A percentile compares a stretch with the other conserved stretches of the same genome.
These are phyloP conservation scores for Pulveroboletus frians DNA, from an alignment of 768 basidiomycete species.

Conservation along the genomic window DNA sequence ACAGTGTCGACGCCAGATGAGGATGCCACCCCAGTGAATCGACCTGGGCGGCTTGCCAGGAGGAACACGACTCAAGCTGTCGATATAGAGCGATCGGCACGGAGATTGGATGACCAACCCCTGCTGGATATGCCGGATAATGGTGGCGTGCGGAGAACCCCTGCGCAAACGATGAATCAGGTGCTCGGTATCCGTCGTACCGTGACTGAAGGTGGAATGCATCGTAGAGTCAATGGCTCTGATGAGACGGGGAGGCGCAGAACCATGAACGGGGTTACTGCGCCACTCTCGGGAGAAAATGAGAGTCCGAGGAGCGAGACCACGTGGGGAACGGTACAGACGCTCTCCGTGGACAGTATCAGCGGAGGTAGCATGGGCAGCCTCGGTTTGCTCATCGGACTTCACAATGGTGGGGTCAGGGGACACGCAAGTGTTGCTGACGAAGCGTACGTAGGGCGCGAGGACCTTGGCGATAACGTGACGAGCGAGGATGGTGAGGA, in stretches of 20 bases:
- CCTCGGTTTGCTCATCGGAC: constrained; percentile 27
- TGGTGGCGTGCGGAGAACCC: constrained; percentile 17
- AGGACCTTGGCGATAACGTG: constrained; percentile 7
- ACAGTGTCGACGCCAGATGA: constrained; percentile 28
- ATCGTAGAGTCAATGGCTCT: constrained; percentile 5
- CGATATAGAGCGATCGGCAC: constrained; percentile 16
- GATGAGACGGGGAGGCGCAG: constrained; percentile 9
- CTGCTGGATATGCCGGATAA: constrained; percentile 9
- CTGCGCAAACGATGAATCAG: constrained; percentile 13
- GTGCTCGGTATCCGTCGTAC: constrained; percentile 18
- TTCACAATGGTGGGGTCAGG: constrained; percentile 28
- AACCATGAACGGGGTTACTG: constrained; percentile 6
- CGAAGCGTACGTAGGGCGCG: constrained; percentile 18
- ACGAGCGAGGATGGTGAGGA: constrained; percentile 16
- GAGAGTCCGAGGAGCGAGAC: constrained; percentile 33
- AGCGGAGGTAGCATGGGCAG: constrained; percentile 25
- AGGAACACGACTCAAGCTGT: constrained; percentile 22
- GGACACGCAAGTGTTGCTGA: constrained; percentile 20
- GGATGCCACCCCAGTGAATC: constrained; percentile 23
- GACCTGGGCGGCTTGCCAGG: constrained; percentile 17
- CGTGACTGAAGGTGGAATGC: constrained; percentile 12
- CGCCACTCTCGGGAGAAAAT: constrained; percentile 13
- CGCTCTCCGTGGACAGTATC: constrained; percentile 17
- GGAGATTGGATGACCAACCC: constrained; percentile 15
- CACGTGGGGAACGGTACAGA: constrained; percentile 33